Evolutionary conservation across 2,329 filamentous ascomycete species (phyloP), one percentile per base, ranked within the genome.

Genomic region (Cryphonectria carpinicola): DNA sequence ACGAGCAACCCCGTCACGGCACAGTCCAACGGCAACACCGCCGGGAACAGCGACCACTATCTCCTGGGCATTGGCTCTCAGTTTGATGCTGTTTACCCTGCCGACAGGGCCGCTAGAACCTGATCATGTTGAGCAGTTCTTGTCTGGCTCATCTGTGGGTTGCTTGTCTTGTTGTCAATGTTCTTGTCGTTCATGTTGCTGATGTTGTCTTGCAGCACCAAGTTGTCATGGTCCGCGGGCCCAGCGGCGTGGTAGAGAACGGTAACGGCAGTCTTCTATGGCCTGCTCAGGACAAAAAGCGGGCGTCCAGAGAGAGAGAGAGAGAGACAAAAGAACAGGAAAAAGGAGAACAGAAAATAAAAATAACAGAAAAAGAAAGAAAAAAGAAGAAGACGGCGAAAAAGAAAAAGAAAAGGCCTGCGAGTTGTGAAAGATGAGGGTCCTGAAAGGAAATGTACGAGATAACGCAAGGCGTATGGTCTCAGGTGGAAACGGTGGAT

Each of bases 1-100:
- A 13, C 28, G 11, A 3, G 13, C 52, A 6, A 17, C n/a, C 4
- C 25, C n/a, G 13, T 17, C 56, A 60, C 56, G 14, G 6, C 17
- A 17, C 13, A 6, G 32, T 60, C 28, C 32, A 60, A 37, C 46
- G 22, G 56, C 56, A 35, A 19, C 28, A 17, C 32, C 28, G 28
- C 28, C 13, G 28, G 56, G 28, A 37, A 60, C 32, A 35, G 32
- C 32, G 56, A 22, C 32, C 14, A 35, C 0, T 10, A 37, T 17
- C 56, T 60, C 56, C 14, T 60, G 32, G 56, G 56, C 56, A 22
- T 60, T 32, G 56, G 56, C 28, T 60, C 56, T 22, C 56, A 60
- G 5, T 60, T 60, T 17, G 56, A 60, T 35, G 14, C 17, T 35
- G 6, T 17, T 22, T 0, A 60, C 56, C 32, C 56, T 19, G 8